Percentiles rank a stretch among this genome's conserved stretches.
phyloP scores from a whole-genome alignment of 768 basidiomycete species.

The Boletus huronensis region DNA sequence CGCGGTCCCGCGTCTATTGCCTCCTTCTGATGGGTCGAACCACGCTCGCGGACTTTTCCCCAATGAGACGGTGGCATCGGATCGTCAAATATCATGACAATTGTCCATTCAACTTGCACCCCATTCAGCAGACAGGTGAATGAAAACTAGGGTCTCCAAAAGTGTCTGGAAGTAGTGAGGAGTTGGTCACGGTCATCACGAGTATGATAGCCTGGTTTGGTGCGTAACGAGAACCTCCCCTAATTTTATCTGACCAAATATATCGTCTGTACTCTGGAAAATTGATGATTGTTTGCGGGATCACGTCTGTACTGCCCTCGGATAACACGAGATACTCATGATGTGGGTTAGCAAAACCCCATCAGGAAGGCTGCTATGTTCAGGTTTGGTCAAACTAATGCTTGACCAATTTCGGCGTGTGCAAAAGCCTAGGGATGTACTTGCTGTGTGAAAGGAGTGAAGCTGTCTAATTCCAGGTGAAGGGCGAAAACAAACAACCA shows the following conservation, averaged over 20 bases:
- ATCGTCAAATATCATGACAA: conserved; percentile 10
- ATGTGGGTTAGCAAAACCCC: not conserved
- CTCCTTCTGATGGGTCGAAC: not conserved
- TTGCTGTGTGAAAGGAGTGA: not conserved
- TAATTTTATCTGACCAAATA: conserved; percentile 2
- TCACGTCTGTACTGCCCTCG: not conserved
- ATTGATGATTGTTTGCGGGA: not conserved
- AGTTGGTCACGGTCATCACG: not conserved
- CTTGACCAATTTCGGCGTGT: not conserved
- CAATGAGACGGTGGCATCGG: not conserved
- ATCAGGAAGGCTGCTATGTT: not conserved
- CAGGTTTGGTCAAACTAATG: not conserved
- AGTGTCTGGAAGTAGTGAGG: not conserved
- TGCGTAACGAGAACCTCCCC: not conserved
- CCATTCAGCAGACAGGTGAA: not conserved
- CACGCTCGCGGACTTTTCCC: not conserved
- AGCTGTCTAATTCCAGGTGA: not conserved
- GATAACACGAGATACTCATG: not conserved
- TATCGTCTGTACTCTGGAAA: not conserved
- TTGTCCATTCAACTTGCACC: not conserved
- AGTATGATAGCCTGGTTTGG: not conserved
- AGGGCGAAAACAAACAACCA: not conserved
- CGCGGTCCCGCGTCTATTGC: not conserved
- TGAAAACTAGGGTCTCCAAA: not conserved
- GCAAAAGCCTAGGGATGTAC: not conserved